Evolutionary conservation across 2,329 filamentous ascomycete genomes (phyloP), one percentile per base, ranked within the genome.

Genomic region (Talaromyces pinophilus): DNA sequence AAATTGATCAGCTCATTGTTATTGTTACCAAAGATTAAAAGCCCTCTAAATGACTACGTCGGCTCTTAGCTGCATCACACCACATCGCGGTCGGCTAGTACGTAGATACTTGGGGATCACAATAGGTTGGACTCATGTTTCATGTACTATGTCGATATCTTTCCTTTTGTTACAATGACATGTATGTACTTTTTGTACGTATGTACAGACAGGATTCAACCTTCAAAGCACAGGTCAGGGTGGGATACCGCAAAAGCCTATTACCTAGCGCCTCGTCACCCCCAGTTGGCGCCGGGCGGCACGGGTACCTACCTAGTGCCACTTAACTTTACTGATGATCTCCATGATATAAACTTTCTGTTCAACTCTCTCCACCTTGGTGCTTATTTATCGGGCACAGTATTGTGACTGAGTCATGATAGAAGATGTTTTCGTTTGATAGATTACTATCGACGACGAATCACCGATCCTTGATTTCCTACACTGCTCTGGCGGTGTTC

Each of bases 401-500:
- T 17, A 15, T 5, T 55, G 50, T 33, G 17, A 3, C n/a, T 10
- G n/a, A 4, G 15, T 6, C 30, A 22, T 35, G 52, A 35, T 7
- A 13, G 3, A 38, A 13, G 52, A 35, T 35, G 30, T 35, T 7
- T 35, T 19, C 30, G 7, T 35, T 55, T 28, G 50, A 54, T 54
- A 54, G n/a, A 17, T 22, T 40, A 22, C 11, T 38, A 22, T 35
- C 30, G n/a, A 38, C 60, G 25, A 67, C 63, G 65, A 63, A 55
- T 63, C 59, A 44, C 54, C 54, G 65, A 67, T 48, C 54, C 5
- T n/a, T 59, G 35, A 42, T 60, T 17, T 54, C 22, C 33, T 67
- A 60, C 33, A 63, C 61, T 50, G 60, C 65, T 1, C 44, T 67
- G 54, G 65, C 19, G 25, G 54, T 67, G 17, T 63, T 59, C 46